Evolutionary conservation across 495 filamentous ascomycete species (phyloP), one percentile per base, ranked within the genome.

Genomic region (Peziza echinospora): DNA sequence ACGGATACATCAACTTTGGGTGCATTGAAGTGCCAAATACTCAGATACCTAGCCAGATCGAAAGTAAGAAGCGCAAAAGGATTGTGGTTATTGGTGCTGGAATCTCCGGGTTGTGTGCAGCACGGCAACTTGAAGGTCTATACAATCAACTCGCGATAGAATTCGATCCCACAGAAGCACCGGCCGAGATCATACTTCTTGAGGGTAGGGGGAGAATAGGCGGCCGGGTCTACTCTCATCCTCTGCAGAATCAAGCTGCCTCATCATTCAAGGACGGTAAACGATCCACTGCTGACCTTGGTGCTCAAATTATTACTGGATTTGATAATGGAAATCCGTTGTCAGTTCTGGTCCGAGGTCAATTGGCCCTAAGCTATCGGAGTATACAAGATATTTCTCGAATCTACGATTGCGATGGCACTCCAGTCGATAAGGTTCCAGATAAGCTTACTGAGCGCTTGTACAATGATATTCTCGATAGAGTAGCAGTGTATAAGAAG

Each of bases 1-100:
- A 79, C 47, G 89, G 91, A 6, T 92, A 94, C 59, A 93, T 99
- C 65, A 99, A 99, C 63, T 93, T 84, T 62, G 89, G 89, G 17
- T 94, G 86, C 55, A 68, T 91, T 5, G 79, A 85, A 54, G 67
- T 78, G 41, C 71, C 75, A 3, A 60, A 65, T 53, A 58, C 65
- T 61, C 47, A 53, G 54, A 53, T 47, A 34, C 24, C 50, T 51
- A 45, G 54, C 59, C 59, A 52, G 44, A 37, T 30, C 45, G 9
- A 16, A 19, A 63, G 60, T 40, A 60, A 63, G 21, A 49, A 53
- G 24, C 28, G 66, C 45, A 76, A 68, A 53, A 84, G 78, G 0
- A 69, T 96, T 49, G 80, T 89, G 30, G 70, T 99, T 8, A 73
- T 99, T 47, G 89, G 89, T n/a, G 89, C 84, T 40, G 89, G 89